These are phyloP conservation scores for Candida dajiaensis DNA, from an alignment of 805 yeast genomes.

Conservation along the genomic window DNA sequence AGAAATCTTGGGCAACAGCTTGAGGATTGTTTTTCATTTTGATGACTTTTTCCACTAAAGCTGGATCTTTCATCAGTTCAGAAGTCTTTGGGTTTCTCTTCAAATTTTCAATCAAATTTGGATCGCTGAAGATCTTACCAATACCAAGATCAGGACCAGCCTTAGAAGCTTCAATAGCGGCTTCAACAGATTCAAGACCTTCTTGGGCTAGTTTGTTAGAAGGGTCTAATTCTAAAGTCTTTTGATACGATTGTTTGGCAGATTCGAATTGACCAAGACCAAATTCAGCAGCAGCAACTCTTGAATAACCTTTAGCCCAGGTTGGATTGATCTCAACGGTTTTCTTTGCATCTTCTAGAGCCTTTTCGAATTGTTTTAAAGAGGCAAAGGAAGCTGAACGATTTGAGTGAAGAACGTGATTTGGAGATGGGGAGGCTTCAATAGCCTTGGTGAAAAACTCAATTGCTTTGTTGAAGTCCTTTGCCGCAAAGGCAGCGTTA, in stretches of 20 bases:
- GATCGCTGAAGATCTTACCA: constrained; percentile 74
- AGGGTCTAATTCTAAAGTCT: constrained; percentile 78
- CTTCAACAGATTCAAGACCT: constrained; percentile 68
- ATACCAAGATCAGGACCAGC: constrained; percentile 65
- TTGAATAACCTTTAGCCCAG: constrained; percentile 95
- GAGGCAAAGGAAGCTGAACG: constrained; percentile 92
- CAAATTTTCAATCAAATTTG: constrained; percentile 68
- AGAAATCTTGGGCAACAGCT: constrained; percentile 61
- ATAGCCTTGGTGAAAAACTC: constrained; percentile 83
- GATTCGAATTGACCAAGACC: constrained; percentile 80
- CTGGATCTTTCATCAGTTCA: constrained; percentile 82
- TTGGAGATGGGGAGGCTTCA: constrained; percentile 72
- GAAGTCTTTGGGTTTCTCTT: constrained; percentile 82
- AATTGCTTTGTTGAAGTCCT: constrained; percentile 75
- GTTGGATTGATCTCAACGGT: constrained; percentile 74
- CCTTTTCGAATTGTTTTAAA: constrained; percentile 62
- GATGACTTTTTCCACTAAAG: constrained; percentile 62
- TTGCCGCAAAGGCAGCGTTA: constrained; percentile 85
- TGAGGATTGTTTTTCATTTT: constrained; percentile 67
- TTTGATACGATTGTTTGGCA: constrained; percentile 65
- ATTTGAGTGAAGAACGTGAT: constrained; percentile 89
- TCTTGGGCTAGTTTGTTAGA: constrained; percentile 79
- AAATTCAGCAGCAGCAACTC: constrained; percentile 88
- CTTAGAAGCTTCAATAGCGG: constrained; percentile 37
- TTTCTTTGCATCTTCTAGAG: constrained; percentile 78